A percentile compares a stretch with the other conserved stretches of the same genome.
Evolutionary conservation across 2,329 filamentous ascomycete genomes (phyloP).

Genomic region (Zymoseptoria crescenta): DNA sequence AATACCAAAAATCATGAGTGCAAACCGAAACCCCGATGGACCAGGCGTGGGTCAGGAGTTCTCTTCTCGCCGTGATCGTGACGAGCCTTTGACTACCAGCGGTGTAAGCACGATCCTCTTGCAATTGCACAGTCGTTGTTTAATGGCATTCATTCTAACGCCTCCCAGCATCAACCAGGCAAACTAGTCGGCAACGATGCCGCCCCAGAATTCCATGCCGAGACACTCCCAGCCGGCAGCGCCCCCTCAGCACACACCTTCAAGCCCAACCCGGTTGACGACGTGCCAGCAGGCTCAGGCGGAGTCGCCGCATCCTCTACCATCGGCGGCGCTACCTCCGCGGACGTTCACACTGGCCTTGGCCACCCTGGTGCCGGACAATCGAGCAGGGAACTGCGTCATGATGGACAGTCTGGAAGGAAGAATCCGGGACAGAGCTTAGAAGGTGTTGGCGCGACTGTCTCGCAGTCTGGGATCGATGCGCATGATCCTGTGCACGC

Average conservation of each 20-base stretch:
- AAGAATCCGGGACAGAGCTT: conserved; percentile 34
- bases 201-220: conserved; percentile 54
- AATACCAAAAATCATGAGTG: conserved; percentile 33
- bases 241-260: conserved; percentile 47
- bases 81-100: conserved; percentile 46
- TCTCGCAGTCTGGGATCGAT: conserved; percentile 20
- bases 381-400: conserved; percentile 40
- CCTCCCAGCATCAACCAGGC: conserved; percentile 54
- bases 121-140: background rate
- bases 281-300: conserved; percentile 36
- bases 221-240: conserved; percentile 54
- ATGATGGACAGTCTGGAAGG: conserved; percentile 38
- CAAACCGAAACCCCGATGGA: conserved; percentile 44
- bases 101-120: conserved; percentile 40
- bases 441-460: conserved; percentile 35
- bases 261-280: conserved; percentile 35
- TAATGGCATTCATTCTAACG: too few species aligned
- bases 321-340: conserved; percentile 45
- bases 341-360: conserved; percentile 46
- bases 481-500: conserved; percentile 29
- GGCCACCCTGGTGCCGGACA: conserved; percentile 46
- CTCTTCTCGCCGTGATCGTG: conserved; percentile 42
- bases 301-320: conserved; percentile 40
- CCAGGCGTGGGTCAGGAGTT: conserved; percentile 50
- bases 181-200: conserved; percentile 52